Conservation (phyloP, 331 rosid genomes). For the Stylosanthes scabra region DNA sequence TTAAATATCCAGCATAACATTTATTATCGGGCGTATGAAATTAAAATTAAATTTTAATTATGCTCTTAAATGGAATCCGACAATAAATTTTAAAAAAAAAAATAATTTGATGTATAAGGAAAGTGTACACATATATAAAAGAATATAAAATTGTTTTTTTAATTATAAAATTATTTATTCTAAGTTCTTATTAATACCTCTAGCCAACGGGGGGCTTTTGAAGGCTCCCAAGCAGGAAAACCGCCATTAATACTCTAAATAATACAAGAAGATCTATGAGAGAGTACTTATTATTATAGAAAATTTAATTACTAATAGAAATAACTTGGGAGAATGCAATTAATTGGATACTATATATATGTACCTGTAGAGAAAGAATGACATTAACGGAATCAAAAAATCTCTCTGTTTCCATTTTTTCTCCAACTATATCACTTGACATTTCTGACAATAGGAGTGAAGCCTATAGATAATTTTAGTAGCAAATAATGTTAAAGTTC, state of each 20-base stretch:
- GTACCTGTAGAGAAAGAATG: constrained; percentile 62
- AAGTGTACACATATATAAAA: too few species aligned
- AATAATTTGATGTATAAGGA: too few species aligned
- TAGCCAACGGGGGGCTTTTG: constrained; percentile 37
- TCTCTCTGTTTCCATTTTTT: constrained; percentile 36
- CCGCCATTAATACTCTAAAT: constrained; percentile 38
- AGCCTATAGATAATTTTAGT: constrained; percentile 34
- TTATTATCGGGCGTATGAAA: too few species aligned
- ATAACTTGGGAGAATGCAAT: neutral
- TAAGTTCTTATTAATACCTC: neutral
- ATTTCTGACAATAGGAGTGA: constrained; percentile 58
- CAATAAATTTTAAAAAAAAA: too few species aligned
- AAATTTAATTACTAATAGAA: neutral
- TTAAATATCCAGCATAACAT: too few species aligned
- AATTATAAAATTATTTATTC: too few species aligned
- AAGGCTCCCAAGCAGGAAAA: constrained; percentile 49
- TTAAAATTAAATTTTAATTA: too few species aligned
- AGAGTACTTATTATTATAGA: neutral
- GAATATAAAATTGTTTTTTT: too few species aligned
- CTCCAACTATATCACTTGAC: constrained; percentile 39
- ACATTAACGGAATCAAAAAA: constrained; percentile 63
- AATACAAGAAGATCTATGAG: neutral
- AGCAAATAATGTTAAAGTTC: neutral
- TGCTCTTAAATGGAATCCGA: too few species aligned
- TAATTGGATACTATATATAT: neutral